A percentile compares a stretch with the other conserved stretches of the same genome.
Conservation (phyloP, 345 rosid genomes). For the Raphanus sativus region DNA sequence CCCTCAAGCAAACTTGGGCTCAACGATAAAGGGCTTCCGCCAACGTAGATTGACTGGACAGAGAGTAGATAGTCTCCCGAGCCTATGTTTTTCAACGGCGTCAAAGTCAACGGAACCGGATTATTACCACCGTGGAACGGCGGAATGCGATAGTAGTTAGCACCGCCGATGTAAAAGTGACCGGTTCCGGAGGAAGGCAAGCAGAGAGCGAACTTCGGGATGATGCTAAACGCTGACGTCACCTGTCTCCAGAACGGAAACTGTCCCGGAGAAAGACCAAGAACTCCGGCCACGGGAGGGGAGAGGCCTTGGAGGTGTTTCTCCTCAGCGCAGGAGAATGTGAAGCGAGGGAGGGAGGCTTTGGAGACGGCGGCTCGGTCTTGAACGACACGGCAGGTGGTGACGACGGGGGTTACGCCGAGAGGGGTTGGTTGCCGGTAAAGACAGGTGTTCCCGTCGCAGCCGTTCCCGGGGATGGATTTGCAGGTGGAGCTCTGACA, state of each 20-base stretch:
- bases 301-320: constrained; percentile 14
- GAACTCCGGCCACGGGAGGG: constrained; percentile 26
- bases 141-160: constrained; percentile 32
- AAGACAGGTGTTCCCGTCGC: constrained; percentile 7
- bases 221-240: constrained; percentile 9
- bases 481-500: constrained; percentile 28
- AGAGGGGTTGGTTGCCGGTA: constrained; percentile 16
- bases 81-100: constrained; percentile 22
- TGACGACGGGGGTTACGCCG: not conserved
- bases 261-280: constrained; percentile 14
- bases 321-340: constrained; percentile 23
- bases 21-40: not conserved
- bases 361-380: constrained; percentile 5
- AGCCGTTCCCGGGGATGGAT: constrained; percentile 12
- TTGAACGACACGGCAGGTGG: constrained; percentile 28
- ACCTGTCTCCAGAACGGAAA: constrained; percentile 27
- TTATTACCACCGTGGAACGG: constrained; percentile 22
- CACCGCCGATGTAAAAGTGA: constrained; percentile 37
- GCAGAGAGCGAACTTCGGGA: constrained; percentile 46
- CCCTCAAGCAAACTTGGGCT: not conserved
- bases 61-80: constrained; percentile 39
- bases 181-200: constrained; percentile 41
- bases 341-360: constrained; percentile 1
- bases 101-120: constrained; percentile 30
- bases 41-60: constrained; percentile 14